Evolutionary conservation across 2,329 filamentous ascomycete species (phyloP), one percentile per base, ranked within the genome.

Genomic region (Knufia fluminis): DNA sequence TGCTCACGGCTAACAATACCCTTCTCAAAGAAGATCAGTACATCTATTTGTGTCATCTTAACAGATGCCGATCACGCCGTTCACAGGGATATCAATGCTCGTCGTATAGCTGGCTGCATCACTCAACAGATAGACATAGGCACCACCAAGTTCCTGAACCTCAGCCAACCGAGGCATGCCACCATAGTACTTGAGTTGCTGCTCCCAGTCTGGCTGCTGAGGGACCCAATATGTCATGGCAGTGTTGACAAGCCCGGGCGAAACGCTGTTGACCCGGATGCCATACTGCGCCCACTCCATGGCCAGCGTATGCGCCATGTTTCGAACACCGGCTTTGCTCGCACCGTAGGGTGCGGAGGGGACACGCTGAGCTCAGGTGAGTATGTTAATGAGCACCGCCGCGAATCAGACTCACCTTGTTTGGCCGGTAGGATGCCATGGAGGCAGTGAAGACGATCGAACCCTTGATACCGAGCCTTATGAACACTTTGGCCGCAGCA

Each of bases 181-280:
- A 7, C 74, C 72, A 55, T 77, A 77, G 57, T 76, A 76, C 60
- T 74, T 70, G 56, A 76, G 66, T 62, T 77, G 73, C 52, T 71
- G 60, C 42, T 74, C 69, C 71, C 72, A 76, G 52, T 76, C 74
- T 0, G 68, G 66, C 44, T 71, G 68, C 44, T 67, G 65, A 17
- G 72, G 70, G 3, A 76, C 68, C 59, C 68, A 75, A 57, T 74
- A 73, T 1, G 70, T 73, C 70, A 73, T 73, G 2, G 64, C 65
- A 1, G 46, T 0, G 66, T 69, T 40, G 48, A 60, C 59, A 22
- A 40, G 51, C 26, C 61, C 61, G 4, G 61, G 61, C 42, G 47
- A 53, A 1, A 63, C 38, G 12, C 48, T 54, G 50, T 63, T 63
- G 48, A 62, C 60, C n/a, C 60, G 55, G 42, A 63, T 62, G 2